A percentile compares a stretch with the other conserved stretches of the same genome.
Conservation (phyloP, 1,284 basidiomycete genomes). For the Ustilago cynodontis region DNA sequence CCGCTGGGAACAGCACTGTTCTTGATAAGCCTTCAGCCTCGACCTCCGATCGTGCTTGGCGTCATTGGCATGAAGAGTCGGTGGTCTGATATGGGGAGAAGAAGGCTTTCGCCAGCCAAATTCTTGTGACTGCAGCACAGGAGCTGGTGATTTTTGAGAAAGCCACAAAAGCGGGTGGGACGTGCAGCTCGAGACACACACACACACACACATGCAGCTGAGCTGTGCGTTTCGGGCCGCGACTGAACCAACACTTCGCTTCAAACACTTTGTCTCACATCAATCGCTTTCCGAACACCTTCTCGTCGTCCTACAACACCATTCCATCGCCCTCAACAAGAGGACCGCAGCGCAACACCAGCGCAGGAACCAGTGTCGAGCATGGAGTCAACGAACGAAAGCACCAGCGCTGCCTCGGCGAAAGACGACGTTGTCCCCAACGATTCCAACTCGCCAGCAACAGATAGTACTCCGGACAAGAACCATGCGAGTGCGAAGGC, state of each 20-base stretch:
- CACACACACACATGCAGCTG: conserved; percentile 17
- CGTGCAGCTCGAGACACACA: conserved; percentile 16
- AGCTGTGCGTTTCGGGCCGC: conserved; percentile 12
- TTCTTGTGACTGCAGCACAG: background rate
- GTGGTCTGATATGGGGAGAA: too few species aligned
- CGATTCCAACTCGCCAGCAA: background rate
- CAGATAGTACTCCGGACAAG: background rate
- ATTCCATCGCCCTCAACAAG: background rate
- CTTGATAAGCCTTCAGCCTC: too few species aligned
- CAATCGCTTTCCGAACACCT: background rate
- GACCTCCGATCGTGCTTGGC: too few species aligned
- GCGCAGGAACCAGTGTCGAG: background rate
- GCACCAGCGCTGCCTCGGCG: background rate
- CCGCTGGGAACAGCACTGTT: too few species aligned
- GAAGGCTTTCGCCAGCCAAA: too few species aligned
- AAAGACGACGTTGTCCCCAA: background rate
- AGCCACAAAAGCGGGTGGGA: conserved; percentile 14
- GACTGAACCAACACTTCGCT: conserved; percentile 28
- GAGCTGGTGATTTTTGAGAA: background rate
- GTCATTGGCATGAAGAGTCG: too few species aligned
- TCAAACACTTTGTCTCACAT: background rate
- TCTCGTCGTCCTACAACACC: background rate
- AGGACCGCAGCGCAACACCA: background rate
- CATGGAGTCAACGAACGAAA: conserved; percentile 23
- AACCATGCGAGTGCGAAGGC: background rate